Percentiles rank a stretch among this genome's conserved stretches.
phyloP scores from a whole-genome alignment of 257 asterid genomes.

The Nicotiana obtusifolia region DNA sequence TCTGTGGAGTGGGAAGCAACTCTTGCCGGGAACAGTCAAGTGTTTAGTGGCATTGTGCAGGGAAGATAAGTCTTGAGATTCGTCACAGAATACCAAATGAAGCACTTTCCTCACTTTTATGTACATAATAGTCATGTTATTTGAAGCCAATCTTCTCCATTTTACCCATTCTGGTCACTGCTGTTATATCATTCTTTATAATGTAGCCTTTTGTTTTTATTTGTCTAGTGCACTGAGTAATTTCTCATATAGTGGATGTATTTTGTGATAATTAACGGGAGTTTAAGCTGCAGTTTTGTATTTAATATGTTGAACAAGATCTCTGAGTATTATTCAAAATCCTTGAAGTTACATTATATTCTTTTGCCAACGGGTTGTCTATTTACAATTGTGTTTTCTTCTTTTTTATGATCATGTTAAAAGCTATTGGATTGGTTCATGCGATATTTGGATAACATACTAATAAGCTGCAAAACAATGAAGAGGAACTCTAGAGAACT shows the following conservation, averaged over 20 bases:
- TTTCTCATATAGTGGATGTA: neutral
- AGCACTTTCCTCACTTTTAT: neutral
- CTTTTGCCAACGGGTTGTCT: neutral
- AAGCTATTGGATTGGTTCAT: neutral
- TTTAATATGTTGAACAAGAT: neutral
- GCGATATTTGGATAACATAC: neutral
- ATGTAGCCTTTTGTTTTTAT: constrained; percentile 18
- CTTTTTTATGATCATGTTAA: neutral
- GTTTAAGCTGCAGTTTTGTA: neutral
- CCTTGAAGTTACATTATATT: neutral
- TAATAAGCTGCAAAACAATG: too few relatives aligned
- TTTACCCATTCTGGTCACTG: neutral
- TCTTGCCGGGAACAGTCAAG: constrained; percentile 97
- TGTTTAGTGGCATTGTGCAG: constrained; percentile 94
- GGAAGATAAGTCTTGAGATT: constrained; percentile 49
- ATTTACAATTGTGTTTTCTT: neutral
- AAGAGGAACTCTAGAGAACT: too few relatives aligned
- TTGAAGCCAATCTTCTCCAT: constrained; percentile 3
- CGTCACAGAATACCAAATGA: neutral
- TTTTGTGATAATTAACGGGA: neutral
- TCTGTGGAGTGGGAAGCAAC: constrained; percentile 99
- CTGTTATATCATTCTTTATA: neutral
- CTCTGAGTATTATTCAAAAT: neutral
- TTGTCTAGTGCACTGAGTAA: neutral
- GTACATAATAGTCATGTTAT: constrained; percentile 6